Evolutionary conservation across 495 filamentous ascomycete genomes (phyloP).

Genomic region (Penicillium subrubescens): DNA sequence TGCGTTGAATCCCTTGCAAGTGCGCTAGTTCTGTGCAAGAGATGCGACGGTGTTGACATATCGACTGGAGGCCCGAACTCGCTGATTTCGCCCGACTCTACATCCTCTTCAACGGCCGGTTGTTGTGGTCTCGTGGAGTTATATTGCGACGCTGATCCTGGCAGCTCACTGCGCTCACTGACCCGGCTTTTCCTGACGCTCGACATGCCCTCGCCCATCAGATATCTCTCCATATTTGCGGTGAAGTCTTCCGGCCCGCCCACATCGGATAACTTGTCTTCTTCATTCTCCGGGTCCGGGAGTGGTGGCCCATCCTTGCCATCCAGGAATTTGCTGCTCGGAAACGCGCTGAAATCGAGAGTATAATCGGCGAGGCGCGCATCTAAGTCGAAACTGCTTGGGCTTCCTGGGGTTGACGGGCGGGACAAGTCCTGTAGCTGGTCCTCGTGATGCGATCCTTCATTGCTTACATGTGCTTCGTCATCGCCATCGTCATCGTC

Average conservation of each 20-base stretch:
- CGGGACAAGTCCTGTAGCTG: conserved; percentile 23
- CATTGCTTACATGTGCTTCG: conserved; percentile 2
- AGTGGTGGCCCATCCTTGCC: conserved; percentile 33
- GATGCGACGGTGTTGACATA: conserved; percentile 52
- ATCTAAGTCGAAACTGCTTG: conserved; percentile 39
- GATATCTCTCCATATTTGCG: conserved; percentile 50
- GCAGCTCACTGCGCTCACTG: conserved; percentile 18
- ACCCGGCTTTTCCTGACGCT: conserved; percentile 22
- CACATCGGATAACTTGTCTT: conserved; percentile 46
- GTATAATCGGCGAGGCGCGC: conserved; percentile 48
- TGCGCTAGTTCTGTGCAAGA: conserved; percentile 35
- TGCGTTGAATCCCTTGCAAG: conserved; percentile 40
- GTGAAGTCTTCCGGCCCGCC: conserved; percentile 58
- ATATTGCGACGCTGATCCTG: conserved; percentile 16
- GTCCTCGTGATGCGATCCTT: conserved; percentile 20
- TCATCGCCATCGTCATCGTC: conserved; percentile 16
- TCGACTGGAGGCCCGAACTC: conserved; percentile 51
- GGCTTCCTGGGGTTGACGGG: conserved; percentile 29
- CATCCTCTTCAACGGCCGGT: conserved; percentile 40
- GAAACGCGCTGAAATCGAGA: conserved; percentile 49
- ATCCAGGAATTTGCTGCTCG: conserved; percentile 38
- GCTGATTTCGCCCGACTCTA: conserved; percentile 43
- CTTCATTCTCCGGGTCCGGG: conserved; percentile 30
- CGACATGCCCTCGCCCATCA: conserved; percentile 41
- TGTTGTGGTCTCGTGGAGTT: conserved; percentile 26